Base-by-base conservation (phyloP, 2,329 filamentous ascomycete species). In the Elsinoe australis region DNA sequence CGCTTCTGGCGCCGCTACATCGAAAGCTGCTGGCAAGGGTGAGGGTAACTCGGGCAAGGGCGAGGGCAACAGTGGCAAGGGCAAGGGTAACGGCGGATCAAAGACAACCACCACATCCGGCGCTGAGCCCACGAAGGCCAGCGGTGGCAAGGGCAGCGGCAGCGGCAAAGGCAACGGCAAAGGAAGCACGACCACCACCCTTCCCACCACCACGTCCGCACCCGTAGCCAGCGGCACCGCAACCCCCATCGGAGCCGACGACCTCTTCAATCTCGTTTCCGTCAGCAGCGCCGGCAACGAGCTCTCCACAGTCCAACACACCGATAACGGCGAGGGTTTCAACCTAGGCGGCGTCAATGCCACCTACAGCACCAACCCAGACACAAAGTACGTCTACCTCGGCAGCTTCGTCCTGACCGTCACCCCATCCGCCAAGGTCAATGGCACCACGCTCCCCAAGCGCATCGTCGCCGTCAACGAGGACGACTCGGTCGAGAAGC, bases 311-410 rank as follows among this genome's bases (percentile, higher is more conserved):
- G 29, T 47, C 15, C 24, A 34, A 19, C 44, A 34, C 19, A 35
- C 10, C 19, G n/a, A 5, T 29, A 34, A 15, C 31, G 44, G 39
- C 12, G 39, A 44, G 17, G 39, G 39, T 6, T 44, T 44, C 28
- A 15, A 14, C 39, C 10, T 44, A 14, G 39, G 24, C 17, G 26
- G 39, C 26, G 9, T 7, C 8, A 26, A 29, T 19, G 39, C 7
- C 12, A 26, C 32, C 14, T 44, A 44, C 39, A 44, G 24, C 39
- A 31, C 29, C 39, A 32, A 44, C 26, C 3, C 24, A 26, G 39
- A 21, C 6, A 31, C 28, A 3, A 29, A 44, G 26, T 15, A 44
- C 26, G 39, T 44, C 7, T 44, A 21, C 26, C 21, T 17, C 33
- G 33, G 33, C 10, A 19, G 19, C 39, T 21, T 18, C 39, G 31